Evolutionary conservation across 1,284 basidiomycete species (phyloP).

Genomic region (Moesziomyces sp.): DNA sequence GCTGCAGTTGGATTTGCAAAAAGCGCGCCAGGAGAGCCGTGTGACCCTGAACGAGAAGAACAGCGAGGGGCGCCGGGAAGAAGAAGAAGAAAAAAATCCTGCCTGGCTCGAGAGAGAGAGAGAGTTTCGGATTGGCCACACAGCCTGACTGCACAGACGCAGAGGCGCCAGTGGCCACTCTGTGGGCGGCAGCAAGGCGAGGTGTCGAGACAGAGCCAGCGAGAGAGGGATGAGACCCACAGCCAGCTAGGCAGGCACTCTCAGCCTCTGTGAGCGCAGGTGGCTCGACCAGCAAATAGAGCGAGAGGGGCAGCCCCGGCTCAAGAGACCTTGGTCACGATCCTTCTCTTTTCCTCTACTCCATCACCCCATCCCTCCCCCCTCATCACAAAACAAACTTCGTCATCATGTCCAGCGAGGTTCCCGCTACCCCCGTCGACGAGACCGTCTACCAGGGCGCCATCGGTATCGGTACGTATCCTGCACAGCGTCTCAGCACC

Average conservation of each 20-base stretch:
- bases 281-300: too few species aligned
- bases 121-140: slow-evolving; percentile 1
- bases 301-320: not conserved
- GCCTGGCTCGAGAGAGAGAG: slow-evolving; percentile 26
- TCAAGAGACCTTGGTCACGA: slow-evolving; percentile 19
- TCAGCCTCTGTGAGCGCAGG: too few species aligned
- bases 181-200: too few species aligned
- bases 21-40: not conserved
- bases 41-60: slow-evolving; percentile 1
- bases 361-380: slow-evolving; percentile 33
- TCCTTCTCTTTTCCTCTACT: slow-evolving; percentile 28
- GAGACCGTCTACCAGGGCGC: slow-evolving; percentile 91
- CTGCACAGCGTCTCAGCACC: not conserved
- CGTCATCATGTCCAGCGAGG: slow-evolving; percentile 66
- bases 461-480: slow-evolving; percentile 81
- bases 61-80: slow-evolving; percentile 5
- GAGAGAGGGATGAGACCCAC: too few species aligned
- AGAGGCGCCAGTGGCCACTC: too few species aligned
- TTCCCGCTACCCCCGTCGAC: slow-evolving; percentile 71
- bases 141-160: too few species aligned
- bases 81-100: slow-evolving; percentile 18
- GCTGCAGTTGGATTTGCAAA: slow-evolving; percentile 3
- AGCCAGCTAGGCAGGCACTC: too few species aligned
- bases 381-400: slow-evolving; percentile 37
- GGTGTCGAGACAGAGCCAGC: too few species aligned